Base-by-base conservation (phyloP, 1,284 basidiomycete genomes). In the Violaceomyces palustris region DNA sequence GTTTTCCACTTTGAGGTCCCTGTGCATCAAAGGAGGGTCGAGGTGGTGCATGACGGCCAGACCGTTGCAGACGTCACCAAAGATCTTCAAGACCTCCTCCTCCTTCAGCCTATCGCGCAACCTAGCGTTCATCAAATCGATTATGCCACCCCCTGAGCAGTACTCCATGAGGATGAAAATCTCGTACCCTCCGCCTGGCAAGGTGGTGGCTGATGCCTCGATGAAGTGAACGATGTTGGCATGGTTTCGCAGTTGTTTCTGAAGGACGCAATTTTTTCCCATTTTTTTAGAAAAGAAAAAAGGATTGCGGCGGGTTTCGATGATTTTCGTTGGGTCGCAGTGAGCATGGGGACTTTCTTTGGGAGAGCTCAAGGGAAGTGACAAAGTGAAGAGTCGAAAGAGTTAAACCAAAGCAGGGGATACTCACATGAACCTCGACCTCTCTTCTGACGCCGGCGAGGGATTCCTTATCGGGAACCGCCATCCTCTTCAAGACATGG, bases 111-210 rank as follows among this genome's bases (percentile, higher is more conserved):
- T 83, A 74, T 97, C 89, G 39, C 92, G 83, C 29, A 98, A 79
- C 37, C 93, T 82, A 61, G 91, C 84, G 75, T 99, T 99, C 85
- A 99, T 88, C 82, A 98, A 88, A 76, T 98, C 94, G 75, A 99
- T 97, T 64, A 98, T 94, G 29, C 94, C 94, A 21, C 94, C 94
- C 33, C 81, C 84, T 8, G 81, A 67, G 73, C 91, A 96, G 74
- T 85, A 96, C 75, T 99, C 94, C 94, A 99, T 99, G 50, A 99
- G 80, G 72, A 99, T 98, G 75, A 96, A 97, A 35, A 98, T 92
- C 75, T 98, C 94, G 73, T 87, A 91, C 11, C 64, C 66, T 34
- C 88, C 88, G 67, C 85, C 86, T 30, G 57, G 64, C 4, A 73
- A 58, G 9, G 69, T 61, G n/a, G 69, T 64, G 0, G 74, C 74